These are phyloP conservation scores for Dysphania ambrosioides DNA, from an alignment of 148 eudicot species.

Conservation along the genomic window DNA sequence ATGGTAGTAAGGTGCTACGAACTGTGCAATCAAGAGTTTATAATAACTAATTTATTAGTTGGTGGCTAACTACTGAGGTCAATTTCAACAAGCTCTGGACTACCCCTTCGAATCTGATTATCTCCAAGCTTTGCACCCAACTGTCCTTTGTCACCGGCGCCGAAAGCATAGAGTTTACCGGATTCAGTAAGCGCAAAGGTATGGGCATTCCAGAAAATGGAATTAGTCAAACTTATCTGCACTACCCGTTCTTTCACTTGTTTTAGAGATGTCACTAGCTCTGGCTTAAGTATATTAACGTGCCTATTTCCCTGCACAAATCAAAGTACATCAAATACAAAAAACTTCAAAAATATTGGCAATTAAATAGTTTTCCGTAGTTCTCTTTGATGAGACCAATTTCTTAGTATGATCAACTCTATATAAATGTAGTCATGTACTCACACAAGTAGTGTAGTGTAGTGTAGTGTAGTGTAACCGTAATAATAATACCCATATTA, in stretches of 20 bases:
- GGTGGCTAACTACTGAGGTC: constrained; percentile 46
- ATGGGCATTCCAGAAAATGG: constrained; percentile 74
- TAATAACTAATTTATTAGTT: neutral
- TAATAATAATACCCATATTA: too few species aligned
- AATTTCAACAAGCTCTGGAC: constrained; percentile 55
- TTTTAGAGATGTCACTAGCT: constrained; percentile 57
- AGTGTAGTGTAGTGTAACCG: too few species aligned
- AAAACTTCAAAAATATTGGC: neutral
- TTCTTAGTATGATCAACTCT: too few species aligned
- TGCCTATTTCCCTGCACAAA: constrained; percentile 57
- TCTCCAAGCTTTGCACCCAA: constrained; percentile 67
- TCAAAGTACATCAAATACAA: neutral
- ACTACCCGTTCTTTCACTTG: constrained; percentile 67
- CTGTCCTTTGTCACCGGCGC: constrained; percentile 88
- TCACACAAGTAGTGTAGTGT: too few species aligned
- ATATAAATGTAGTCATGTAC: too few species aligned
- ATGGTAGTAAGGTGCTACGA: neutral
- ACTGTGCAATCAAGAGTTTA: neutral
- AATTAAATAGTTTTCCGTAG: too few species aligned
- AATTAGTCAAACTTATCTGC: constrained; percentile 77
- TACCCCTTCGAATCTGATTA: constrained; percentile 55
- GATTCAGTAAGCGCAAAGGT: constrained; percentile 85
- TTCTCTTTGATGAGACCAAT: too few species aligned
- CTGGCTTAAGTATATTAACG: constrained; percentile 59
- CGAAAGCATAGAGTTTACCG: constrained; percentile 78